Conservation (phyloP, 225 moss, liverwort and hornwort genomes). For the Ulota crispa region DNA sequence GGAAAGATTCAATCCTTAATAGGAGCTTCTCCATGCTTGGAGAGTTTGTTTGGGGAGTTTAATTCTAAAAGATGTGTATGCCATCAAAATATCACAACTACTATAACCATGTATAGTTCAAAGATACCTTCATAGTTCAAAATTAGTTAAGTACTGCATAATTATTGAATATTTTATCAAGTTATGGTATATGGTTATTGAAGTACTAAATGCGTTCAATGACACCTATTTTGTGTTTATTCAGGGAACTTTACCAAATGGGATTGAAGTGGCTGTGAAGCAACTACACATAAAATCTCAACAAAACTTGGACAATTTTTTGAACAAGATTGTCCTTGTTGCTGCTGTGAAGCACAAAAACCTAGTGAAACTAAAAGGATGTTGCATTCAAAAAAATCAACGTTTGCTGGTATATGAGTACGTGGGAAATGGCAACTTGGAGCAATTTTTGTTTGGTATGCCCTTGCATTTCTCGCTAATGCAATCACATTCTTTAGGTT, state of each 20-base stretch:
- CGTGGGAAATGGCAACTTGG: conserved; percentile 22
- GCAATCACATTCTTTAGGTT: too few species aligned
- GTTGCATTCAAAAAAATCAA: conserved; percentile 32
- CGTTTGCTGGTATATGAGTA: conserved; percentile 30
- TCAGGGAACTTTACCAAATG: conserved; percentile 41
- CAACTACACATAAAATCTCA: conserved; percentile 30
- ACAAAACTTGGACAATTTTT: conserved; percentile 44
- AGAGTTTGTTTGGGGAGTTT: too few species aligned
- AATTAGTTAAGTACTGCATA: too few species aligned
- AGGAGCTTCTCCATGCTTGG: too few species aligned
- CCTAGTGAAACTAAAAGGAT: conserved; percentile 35
- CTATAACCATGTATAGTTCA: too few species aligned
- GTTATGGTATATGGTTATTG: too few species aligned
- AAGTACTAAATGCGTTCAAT: neutral
- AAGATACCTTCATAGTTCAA: too few species aligned
- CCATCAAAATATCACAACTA: too few species aligned
- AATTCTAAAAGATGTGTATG: too few species aligned
- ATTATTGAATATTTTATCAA: too few species aligned
- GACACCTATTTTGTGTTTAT: neutral
- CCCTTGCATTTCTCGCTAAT: neutral
- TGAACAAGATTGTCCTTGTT: conserved; percentile 32
- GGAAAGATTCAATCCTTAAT: too few species aligned
- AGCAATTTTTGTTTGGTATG: conserved; percentile 20
- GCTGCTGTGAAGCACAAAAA: conserved; percentile 36
- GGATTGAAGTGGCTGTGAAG: conserved; percentile 48